These are phyloP conservation scores for Metarhizium album DNA, from an alignment of 2,329 filamentous ascomycete species.

Conservation along the genomic window DNA sequence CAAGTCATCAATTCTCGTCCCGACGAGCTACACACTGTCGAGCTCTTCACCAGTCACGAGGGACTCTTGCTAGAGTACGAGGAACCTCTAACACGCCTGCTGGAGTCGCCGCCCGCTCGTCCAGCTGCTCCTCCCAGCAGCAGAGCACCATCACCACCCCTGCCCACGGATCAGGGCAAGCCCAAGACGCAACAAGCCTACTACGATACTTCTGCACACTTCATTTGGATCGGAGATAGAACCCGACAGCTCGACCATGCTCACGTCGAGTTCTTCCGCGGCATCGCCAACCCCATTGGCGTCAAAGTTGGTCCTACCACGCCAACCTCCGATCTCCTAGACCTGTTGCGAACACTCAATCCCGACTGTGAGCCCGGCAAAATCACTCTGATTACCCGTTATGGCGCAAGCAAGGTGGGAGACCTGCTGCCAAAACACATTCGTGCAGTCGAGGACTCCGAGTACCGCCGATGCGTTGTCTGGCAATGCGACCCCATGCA, in stretches of 20 bases:
- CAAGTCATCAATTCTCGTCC: slow-evolving; percentile 81
- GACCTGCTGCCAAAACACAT: slow-evolving; percentile 76
- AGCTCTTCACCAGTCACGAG: slow-evolving; percentile 93
- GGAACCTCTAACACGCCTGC: slow-evolving; percentile 67
- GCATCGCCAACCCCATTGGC: slow-evolving; percentile 89
- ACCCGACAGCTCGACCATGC: slow-evolving; percentile 88
- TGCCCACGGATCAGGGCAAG: slow-evolving; percentile 11
- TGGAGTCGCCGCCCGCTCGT: slow-evolving; percentile 48
- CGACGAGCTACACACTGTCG: slow-evolving; percentile 78
- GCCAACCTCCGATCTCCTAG: slow-evolving; percentile 61
- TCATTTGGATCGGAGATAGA: slow-evolving; percentile 96
- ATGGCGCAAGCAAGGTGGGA: slow-evolving; percentile 70
- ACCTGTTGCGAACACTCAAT: slow-evolving; percentile 76
- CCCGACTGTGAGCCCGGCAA: slow-evolving; percentile 75
- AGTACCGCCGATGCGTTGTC: slow-evolving; percentile 56
- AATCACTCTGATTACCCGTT: slow-evolving; percentile 91
- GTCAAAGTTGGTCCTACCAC: slow-evolving; percentile 93
- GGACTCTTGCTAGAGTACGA: slow-evolving; percentile 92
- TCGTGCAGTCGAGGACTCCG: slow-evolving; percentile 72
- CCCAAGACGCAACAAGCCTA: slow-evolving; percentile 44
- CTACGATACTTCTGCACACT: slow-evolving; percentile 93
- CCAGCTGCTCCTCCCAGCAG: slow-evolving; percentile 4
- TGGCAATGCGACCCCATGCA: slow-evolving; percentile 99
- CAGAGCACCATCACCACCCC: slow-evolving; percentile 32
- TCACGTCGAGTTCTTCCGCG: slow-evolving; percentile 95